Evolutionary conservation across 1,284 basidiomycete species (phyloP).

Genomic region (Albatrellus sp.): DNA sequence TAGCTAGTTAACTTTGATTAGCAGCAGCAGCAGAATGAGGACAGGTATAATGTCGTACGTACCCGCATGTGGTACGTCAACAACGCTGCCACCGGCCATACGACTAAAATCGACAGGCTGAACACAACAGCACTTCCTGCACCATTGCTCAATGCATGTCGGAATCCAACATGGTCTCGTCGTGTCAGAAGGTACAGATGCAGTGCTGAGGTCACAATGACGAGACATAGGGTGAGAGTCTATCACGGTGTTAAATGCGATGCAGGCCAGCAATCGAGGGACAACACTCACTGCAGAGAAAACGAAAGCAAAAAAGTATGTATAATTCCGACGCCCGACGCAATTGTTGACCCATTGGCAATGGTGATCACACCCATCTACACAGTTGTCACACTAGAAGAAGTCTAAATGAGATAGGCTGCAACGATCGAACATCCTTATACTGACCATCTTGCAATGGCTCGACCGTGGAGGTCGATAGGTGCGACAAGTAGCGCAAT

Average conservation of each 20-base stretch:
- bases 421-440: conserved; percentile 4
- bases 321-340: conserved; percentile 85
- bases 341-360: conserved; percentile 95
- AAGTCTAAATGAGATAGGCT: conserved; percentile 2
- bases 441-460: conserved; percentile 77
- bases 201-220: conserved; percentile 72
- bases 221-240: conserved; percentile 59
- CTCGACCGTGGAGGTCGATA: conserved; percentile 87
- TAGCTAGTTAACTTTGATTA: conserved; percentile 32
- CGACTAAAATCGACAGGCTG: conserved; percentile 48
- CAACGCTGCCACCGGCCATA: conserved; percentile 76
- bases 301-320: conserved; percentile 76
- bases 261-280: conserved; percentile 4
- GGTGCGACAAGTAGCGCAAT: conserved; percentile 80
- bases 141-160: conserved; percentile 42
- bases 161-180: conserved; percentile 40
- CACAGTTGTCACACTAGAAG: conserved; percentile 82
- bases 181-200: conserved; percentile 64
- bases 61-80: conserved; percentile 78
- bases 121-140: conserved; percentile 75
- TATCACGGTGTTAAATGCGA: conserved; percentile 17
- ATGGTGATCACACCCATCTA: conserved; percentile 84
- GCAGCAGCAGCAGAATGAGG: not conserved
- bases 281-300: conserved; percentile 48
- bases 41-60: conserved; percentile 18